phyloP scores from a whole-genome alignment of 805 yeast genomes.

The Candida insectorum region DNA sequence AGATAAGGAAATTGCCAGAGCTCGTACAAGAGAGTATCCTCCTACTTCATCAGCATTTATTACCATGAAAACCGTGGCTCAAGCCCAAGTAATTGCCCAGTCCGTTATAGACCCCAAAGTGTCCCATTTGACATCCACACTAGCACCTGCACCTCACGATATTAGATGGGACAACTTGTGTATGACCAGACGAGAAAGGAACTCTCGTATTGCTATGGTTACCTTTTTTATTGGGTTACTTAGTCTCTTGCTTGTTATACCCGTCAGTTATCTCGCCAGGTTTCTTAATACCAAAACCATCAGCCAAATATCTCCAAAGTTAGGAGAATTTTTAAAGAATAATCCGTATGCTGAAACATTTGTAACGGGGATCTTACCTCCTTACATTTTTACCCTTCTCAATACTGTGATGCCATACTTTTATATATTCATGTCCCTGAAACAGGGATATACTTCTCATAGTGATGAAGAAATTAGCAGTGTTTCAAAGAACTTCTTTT shows the following conservation, averaged over 20 bases:
- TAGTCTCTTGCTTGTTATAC: conserved; percentile 72
- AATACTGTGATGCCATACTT: conserved; percentile 82
- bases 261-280: conserved; percentile 82
- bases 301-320: conserved; percentile 73
- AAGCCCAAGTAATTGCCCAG: conserved; percentile 96
- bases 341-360: conserved; percentile 72
- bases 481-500: conserved; percentile 90
- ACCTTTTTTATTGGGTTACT: conserved; percentile 64
- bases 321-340: conserved; percentile 63
- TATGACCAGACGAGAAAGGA: conserved; percentile 68
- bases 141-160: conserved; percentile 97
- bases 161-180: conserved; percentile 91
- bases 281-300: conserved; percentile 77
- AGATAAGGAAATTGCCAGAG: conserved; percentile 65
- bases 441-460: conserved; percentile 87
- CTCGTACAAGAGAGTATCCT: conserved; percentile 66
- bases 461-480: conserved; percentile 91
- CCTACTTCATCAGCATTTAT: conserved; percentile 91
- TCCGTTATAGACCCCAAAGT: conserved; percentile 90
- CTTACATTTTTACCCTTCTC: conserved; percentile 82
- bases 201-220: conserved; percentile 59
- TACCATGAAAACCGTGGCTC: conserved; percentile 92
- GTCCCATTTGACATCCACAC: conserved; percentile 70
- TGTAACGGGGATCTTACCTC: conserved; percentile 87
- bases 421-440: conserved; percentile 75